These are phyloP conservation scores for Cymodocea nodosa DNA, from an alignment of 116 monocot genomes.

Conservation along the genomic window DNA sequence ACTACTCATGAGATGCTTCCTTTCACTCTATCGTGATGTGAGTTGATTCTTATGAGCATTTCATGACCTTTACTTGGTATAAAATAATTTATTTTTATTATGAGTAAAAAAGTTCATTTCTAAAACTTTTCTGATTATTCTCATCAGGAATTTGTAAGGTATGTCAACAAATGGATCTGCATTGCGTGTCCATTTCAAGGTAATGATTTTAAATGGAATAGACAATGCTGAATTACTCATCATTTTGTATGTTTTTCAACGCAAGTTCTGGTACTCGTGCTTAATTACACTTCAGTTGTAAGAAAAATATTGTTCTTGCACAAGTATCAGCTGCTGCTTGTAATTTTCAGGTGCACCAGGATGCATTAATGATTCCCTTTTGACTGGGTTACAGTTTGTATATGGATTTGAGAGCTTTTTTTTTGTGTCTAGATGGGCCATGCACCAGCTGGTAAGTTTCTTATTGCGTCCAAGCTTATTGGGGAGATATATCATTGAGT, in stretches of 20 bases:
- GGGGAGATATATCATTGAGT: no score
- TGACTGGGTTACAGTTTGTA: constrained; percentile 86
- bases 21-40: constrained; percentile 61
- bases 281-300: no score
- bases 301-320: not conserved
- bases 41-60: constrained; percentile 9
- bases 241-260: no score
- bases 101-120: not conserved
- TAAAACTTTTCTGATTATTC: not conserved
- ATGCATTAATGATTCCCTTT: constrained; percentile 69
- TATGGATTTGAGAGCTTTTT: constrained; percentile 80
- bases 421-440: constrained; percentile 89
- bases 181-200: constrained; percentile 94
- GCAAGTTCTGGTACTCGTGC: no score
- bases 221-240: not conserved
- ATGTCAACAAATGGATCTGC: constrained; percentile 85
- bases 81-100: no score
- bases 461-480: no score
- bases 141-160: constrained; percentile 58
- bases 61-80: not conserved
- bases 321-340: not conserved
- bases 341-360: constrained; percentile 72
- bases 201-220: constrained; percentile 16
- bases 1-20: constrained; percentile 68
- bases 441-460: constrained; percentile 73